Evolutionary conservation across 805 yeast genomes (phyloP).

Genomic region (Myxozyma nipponensis): DNA sequence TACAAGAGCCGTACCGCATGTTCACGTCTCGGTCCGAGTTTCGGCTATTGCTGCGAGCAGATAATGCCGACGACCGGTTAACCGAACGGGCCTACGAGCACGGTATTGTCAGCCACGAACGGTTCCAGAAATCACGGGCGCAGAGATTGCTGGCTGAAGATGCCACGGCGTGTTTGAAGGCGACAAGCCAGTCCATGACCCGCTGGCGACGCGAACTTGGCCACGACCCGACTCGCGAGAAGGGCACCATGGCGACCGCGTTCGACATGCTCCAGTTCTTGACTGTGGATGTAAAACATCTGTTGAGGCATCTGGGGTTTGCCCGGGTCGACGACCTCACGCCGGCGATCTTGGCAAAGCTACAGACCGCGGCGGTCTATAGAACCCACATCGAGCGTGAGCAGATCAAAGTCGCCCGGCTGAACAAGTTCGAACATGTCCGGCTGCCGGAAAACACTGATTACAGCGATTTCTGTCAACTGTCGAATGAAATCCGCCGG

Average conservation of each 20-base stretch:
- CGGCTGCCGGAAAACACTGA: slow-evolving; percentile 64
- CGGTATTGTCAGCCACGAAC: slow-evolving; percentile 62
- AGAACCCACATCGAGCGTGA: slow-evolving; percentile 77
- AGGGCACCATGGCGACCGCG: slow-evolving; percentile 54
- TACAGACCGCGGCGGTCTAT: slow-evolving; percentile 78
- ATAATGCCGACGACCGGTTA: slow-evolving; percentile 85
- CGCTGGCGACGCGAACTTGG: slow-evolving; percentile 47
- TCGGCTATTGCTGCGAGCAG: slow-evolving; percentile 83
- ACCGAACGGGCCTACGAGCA: slow-evolving; percentile 61
- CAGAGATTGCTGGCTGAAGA: slow-evolving; percentile 48
- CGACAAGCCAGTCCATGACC: slow-evolving; percentile 49
- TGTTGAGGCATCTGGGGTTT: slow-evolving; percentile 36
- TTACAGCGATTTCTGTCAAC: slow-evolving; percentile 53
- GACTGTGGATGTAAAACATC: slow-evolving; percentile 33
- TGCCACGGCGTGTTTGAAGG: slow-evolving; percentile 46
- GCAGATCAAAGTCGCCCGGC: slow-evolving; percentile 64
- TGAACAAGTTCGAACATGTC: slow-evolving; percentile 76
- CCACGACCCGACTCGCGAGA: slow-evolving; percentile 46
- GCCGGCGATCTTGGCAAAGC: slow-evolving; percentile 53
- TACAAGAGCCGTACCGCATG: slow-evolving; percentile 96
- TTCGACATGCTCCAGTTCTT: slow-evolving; percentile 67
- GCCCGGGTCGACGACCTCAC: slow-evolving; percentile 40
- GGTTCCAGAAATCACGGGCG: slow-evolving; percentile 49
- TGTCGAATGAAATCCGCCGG: slow-evolving; percentile 26
- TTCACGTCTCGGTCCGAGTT: slow-evolving; percentile 95